phyloP scores from a whole-genome alignment of 768 basidiomycete genomes.

The Serpula lacrymans region DNA sequence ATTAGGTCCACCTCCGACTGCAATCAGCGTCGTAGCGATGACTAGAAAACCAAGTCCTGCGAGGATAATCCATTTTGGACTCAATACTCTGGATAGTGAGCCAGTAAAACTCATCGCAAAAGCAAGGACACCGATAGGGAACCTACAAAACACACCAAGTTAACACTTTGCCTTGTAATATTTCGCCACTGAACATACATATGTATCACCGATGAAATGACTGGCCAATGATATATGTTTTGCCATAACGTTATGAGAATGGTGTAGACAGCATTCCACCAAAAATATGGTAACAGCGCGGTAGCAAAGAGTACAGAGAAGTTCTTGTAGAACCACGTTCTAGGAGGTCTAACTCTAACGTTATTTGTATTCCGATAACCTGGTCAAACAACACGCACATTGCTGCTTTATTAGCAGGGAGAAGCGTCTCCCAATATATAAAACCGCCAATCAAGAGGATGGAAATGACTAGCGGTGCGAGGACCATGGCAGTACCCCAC shows the following conservation, averaged over 20 bases:
- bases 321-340: conserved; percentile 37
- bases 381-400: conserved; percentile 19
- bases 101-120: conserved; percentile 32
- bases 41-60: conserved; percentile 31
- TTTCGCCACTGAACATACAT: conserved; percentile 21
- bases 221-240: conserved; percentile 30
- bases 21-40: conserved; percentile 35
- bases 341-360: conserved; percentile 28
- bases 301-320: conserved; percentile 34
- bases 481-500: conserved; percentile 41
- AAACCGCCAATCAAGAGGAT: conserved; percentile 34
- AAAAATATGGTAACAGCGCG: conserved; percentile 36
- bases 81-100: conserved; percentile 27
- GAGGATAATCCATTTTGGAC: conserved; percentile 38
- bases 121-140: conserved; percentile 35
- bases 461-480: conserved; percentile 43
- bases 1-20: conserved; percentile 33
- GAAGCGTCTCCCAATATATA: conserved; percentile 39
- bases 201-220: conserved; percentile 36
- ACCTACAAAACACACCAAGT: conserved; percentile 10
- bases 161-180: conserved; percentile 8
- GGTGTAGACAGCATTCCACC: conserved; percentile 35
- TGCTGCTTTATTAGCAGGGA: conserved; percentile 34
- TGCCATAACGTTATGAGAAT: conserved; percentile 34
- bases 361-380: neutral